Evolutionary conservation across 2,329 filamentous ascomycete genomes (phyloP), one percentile per base, ranked within the genome.

Genomic region (Dactylellina cionopaga): DNA sequence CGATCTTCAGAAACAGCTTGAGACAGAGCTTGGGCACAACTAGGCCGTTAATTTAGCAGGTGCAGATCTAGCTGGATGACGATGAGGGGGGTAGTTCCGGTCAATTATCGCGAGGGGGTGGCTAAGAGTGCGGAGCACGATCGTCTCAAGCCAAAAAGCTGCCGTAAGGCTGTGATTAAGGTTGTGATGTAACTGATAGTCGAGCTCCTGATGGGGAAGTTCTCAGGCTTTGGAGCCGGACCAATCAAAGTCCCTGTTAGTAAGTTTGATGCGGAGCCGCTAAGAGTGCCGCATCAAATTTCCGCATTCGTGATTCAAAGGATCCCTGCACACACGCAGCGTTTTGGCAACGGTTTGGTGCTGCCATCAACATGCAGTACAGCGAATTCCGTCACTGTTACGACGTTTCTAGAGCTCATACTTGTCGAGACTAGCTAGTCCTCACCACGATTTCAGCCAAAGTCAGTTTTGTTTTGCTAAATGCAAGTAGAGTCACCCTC

Each of bases 181-280:
- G 66, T 64, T 59, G 66, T 71, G 66, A 71, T 71, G 66, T 71
- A 71, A 64, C 66, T 71, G 66, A 71, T 71, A 58, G 51, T 64
- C n/a, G 66, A 64, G 66, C 56, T 56, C 66, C 25, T 63, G 51
- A 64, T 71, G 47, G 58, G 66, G 66, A 64, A 65, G 60, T 54
- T 64, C 39, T 71, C 56, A 41, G 52, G 56, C 51, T 35, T 19
- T 24, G 5, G 22, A 55, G 37, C 49, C 43, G 41, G 56, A 35
- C 65, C 65, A 70, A 70, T 63, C 47, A 70, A 6, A 56, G 49
- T 19, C 44, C 56, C 25, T 64, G 66, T 46, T 29, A 9, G 43
- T 63, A 58, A 47, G 55, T 55, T 58, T 51, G 33, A 49, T 52
- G 51, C 54, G 56, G 49, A 56, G 58, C 56, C 66, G 56, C 65